Conservation (phyloP, 257 asterid genomes). For the Vinca minor region DNA sequence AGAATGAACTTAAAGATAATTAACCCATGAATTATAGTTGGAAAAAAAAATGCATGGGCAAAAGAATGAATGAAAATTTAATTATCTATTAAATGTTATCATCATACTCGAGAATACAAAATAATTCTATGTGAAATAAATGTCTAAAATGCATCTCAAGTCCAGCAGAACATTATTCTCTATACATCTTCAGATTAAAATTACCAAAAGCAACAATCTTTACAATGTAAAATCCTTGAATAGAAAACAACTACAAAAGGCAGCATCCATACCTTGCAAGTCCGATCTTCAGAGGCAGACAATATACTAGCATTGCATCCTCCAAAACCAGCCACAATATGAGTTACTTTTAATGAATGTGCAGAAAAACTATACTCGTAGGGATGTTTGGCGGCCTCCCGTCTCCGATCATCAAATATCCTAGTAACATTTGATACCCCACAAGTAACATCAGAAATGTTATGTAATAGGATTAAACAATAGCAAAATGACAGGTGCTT, state of each 20-base stretch:
- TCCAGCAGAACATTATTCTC: background rate
- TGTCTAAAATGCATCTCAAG: background rate
- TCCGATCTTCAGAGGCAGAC: slow-evolving; percentile 90
- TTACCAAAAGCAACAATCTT: background rate
- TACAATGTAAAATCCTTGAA: slow-evolving; percentile 7
- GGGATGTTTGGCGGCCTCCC: slow-evolving; percentile 42
- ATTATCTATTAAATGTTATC: background rate
- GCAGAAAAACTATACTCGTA: slow-evolving; percentile 71
- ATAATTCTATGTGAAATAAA: background rate
- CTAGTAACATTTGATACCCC: slow-evolving; percentile 24
- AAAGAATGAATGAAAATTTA: background rate
- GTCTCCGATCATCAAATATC: slow-evolving; percentile 65
- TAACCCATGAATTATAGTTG: background rate
- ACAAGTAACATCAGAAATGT: slow-evolving; percentile 12
- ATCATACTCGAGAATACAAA: background rate
- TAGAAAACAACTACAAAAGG: background rate
- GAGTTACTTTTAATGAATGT: slow-evolving; percentile 77
- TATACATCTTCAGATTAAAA: background rate
- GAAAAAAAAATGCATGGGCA: background rate
- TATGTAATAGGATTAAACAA: background rate
- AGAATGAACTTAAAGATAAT: background rate
- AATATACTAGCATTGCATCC: slow-evolving; percentile 68
- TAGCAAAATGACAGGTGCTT: slow-evolving; percentile 7
- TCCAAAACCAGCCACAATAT: slow-evolving; percentile 62
- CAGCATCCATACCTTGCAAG: slow-evolving; percentile 72